phyloP scores from a whole-genome alignment of 768 basidiomycete genomes.

The Boletus vermiculosoides region DNA sequence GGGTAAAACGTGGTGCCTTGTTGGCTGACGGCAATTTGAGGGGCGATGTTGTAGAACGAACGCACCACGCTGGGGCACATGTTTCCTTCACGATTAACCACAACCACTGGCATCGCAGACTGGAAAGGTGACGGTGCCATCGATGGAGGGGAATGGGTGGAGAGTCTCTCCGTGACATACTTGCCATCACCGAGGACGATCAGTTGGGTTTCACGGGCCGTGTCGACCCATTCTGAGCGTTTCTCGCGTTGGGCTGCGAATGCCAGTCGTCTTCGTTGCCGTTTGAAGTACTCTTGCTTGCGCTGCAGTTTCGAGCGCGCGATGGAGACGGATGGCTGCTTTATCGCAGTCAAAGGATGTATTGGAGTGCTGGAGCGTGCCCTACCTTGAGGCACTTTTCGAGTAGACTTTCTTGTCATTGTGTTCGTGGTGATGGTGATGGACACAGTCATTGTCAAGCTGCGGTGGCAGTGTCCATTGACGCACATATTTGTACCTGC shows the following conservation, averaged over 20 bases:
- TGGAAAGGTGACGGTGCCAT: conserved; percentile 19
- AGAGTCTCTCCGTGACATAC: conserved; percentile 34
- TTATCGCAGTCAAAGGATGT: conserved; percentile 23
- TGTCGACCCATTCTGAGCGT: conserved; percentile 33
- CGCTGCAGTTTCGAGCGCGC: conserved; percentile 20
- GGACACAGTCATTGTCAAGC: conserved; percentile 3
- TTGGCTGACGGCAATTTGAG: conserved; percentile 35
- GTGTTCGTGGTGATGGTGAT: conserved; percentile 2
- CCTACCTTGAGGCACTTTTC: conserved; percentile 28
- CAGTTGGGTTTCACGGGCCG: conserved; percentile 36
- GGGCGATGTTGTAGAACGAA: conserved; percentile 34
- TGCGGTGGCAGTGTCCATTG: neutral
- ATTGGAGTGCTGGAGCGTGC: conserved; percentile 25
- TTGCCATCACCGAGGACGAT: conserved; percentile 42
- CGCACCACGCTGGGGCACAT: neutral
- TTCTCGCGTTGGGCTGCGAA: conserved; percentile 26
- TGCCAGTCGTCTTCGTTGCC: conserved; percentile 16
- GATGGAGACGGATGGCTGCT: conserved; percentile 21
- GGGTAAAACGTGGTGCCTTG: conserved; percentile 42
- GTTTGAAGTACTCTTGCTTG: conserved; percentile 23
- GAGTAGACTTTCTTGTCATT: conserved; percentile 24
- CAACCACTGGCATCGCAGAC: conserved; percentile 8
- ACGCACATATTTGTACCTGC: neutral
- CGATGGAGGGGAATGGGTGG: conserved; percentile 4
- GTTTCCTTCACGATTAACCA: conserved; percentile 5